Conservation (phyloP, 140 eudicot genomes). For the Senecio squalidus region DNA sequence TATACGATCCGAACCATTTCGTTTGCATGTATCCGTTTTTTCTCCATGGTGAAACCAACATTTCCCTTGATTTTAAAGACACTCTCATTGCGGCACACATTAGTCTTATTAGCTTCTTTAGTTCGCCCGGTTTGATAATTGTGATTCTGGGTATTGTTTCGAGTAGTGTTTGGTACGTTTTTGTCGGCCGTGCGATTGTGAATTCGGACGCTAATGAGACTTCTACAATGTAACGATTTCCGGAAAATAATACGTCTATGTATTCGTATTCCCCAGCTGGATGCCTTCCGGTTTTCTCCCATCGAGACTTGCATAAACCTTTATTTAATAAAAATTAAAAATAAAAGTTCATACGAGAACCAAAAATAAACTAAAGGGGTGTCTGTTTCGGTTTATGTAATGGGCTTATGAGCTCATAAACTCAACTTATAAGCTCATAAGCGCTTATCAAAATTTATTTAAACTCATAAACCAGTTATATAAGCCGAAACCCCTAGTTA, state of each 20-base stretch:
- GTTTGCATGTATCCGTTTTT: conserved; percentile 41
- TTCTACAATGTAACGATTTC: conserved; percentile 40
- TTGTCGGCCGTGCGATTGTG: conserved; percentile 39
- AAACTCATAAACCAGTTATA: no score
- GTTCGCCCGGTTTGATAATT: conserved; percentile 18
- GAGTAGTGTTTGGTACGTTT: conserved; percentile 27
- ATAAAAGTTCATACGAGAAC: not conserved
- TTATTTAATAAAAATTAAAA: not conserved
- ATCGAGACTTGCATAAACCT: conserved; percentile 51
- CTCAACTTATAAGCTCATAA: no score
- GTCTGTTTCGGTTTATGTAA: no score
- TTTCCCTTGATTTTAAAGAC: conserved; percentile 27
- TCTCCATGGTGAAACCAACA: conserved; percentile 46
- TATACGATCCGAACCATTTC: conserved; percentile 47
- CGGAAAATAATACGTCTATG: conserved; percentile 34
- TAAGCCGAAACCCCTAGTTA: no score
- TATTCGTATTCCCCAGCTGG: conserved; percentile 50
- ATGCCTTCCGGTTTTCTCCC: conserved; percentile 41
- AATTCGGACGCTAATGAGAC: conserved; percentile 24
- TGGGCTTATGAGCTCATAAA: no score
- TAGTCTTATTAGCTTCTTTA: conserved; percentile 36
- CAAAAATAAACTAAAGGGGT: not conserved
- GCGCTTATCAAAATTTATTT: no score
- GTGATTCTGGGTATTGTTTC: conserved; percentile 28
- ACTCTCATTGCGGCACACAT: conserved; percentile 42